These are phyloP conservation scores for Paramecium bursaria DNA, from an alignment of 73 alveolate species.

Conservation along the genomic window DNA sequence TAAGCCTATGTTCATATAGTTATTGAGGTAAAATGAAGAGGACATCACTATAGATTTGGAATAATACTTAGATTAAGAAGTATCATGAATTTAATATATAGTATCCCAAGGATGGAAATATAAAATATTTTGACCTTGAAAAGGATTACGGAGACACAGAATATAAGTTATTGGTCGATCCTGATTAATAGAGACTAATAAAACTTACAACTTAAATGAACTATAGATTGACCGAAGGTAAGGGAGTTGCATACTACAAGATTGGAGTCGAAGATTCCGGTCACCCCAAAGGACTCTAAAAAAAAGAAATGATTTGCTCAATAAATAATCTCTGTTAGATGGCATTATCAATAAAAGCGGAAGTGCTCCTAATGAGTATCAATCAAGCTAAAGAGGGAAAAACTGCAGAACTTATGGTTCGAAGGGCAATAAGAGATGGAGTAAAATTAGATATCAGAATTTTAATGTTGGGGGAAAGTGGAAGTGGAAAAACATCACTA, in stretches of 20 bases:
- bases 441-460: conserved; percentile 87
- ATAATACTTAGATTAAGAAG: conserved; percentile 38
- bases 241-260: conserved; percentile 91
- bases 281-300: conserved; percentile 88
- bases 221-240: conserved; percentile 88
- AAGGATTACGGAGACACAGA: conserved; percentile 94
- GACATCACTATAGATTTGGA: conserved; percentile 32
- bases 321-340: conserved; percentile 83
- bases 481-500: conserved; percentile 86
- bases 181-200: conserved; percentile 78
- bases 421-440: conserved; percentile 81
- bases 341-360: conserved; percentile 85
- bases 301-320: conserved; percentile 90
- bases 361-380: conserved; percentile 74
- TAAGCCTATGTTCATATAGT: conserved; percentile 8
- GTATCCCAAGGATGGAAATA: neutral
- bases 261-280: conserved; percentile 98
- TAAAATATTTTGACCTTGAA: conserved; percentile 74
- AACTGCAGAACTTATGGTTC: conserved; percentile 89
- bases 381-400: conserved; percentile 84
- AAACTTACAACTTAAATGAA: conserved; percentile 94
- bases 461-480: conserved; percentile 88
- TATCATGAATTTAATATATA: neutral
- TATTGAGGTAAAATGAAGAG: conserved; percentile 6
- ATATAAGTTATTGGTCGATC: conserved; percentile 91